Base-by-base conservation (phyloP, 2,329 filamentous ascomycete genomes). In the Penicillium thymicola region DNA sequence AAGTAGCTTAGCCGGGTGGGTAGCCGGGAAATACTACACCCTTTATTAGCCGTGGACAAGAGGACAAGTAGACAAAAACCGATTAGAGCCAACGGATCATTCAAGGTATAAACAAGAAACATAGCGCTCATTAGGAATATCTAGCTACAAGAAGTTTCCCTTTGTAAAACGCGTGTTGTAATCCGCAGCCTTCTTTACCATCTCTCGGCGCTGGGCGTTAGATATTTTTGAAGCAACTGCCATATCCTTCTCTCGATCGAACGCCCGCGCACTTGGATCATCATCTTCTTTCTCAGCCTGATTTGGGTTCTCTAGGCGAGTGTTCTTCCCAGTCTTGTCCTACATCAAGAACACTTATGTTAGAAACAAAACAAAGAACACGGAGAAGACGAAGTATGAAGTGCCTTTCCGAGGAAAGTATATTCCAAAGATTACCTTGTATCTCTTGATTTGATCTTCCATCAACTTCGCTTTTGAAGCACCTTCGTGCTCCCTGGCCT, bases 221-320 rank as follows among this genome's bases (percentile, higher is more conserved):
- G 86, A 88, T 51, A 97, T 85, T 67, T 84, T 85, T 18, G 85
- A 84, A 9, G 88, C 87, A 2, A 90, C 77, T 38, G 85, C 88
- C 85, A 97, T 96, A 72, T 97, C 94, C 78, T 97, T 97, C 73
- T 97, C 90, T 60, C 86, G 83, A 76, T 97, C 91, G 75, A 97
- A 97, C 0, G 85, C 88, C 59, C 93, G 82, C 74, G 89, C 88
- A 73, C 91, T 96, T 0, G 94, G 93, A 70, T 97, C 92, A 74
- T 97, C 93, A 23, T 94, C 90, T 61, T 90, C 85, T 60, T 85
- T 83, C 61, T 84, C 83, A 8, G 56, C 43, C 88, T 75, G 59
- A 81, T 86, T 69, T 77, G 81, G 3, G 81, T 38, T 59, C 34
- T 64, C 60, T 8, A 66, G 27, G 14, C 58, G 55, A 82, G 40